Conservation (phyloP, 2,329 filamentous ascomycete genomes). For the Achaetomium macrosporum region DNA sequence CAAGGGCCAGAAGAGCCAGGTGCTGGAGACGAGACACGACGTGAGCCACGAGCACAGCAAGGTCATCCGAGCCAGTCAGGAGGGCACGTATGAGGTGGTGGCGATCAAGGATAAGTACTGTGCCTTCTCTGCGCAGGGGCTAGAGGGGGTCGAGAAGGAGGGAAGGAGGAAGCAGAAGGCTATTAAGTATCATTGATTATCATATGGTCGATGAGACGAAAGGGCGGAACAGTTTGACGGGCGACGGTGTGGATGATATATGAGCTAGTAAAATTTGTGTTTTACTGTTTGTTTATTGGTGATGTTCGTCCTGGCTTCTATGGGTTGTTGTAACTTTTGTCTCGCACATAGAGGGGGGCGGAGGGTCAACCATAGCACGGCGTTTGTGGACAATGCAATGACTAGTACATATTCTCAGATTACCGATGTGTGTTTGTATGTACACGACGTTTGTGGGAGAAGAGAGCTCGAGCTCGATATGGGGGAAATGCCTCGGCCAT, state of each 20-base stretch:
- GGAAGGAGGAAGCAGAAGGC: conserved; percentile 19
- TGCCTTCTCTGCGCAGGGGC: conserved; percentile 66
- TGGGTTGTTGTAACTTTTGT: conserved; percentile 1
- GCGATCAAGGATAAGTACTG: conserved; percentile 93
- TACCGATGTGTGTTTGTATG: no score
- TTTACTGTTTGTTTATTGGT: neutral
- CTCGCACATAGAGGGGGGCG: conserved; percentile 1
- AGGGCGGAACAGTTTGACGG: neutral
- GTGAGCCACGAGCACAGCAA: conserved; percentile 75
- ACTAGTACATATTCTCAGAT: neutral
- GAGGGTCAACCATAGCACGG: conserved; percentile 11
- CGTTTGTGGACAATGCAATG: conserved; percentile 9
- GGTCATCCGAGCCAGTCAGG: conserved; percentile 77
- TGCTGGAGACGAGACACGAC: conserved; percentile 89
- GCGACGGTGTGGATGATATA: neutral
- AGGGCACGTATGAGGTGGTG: conserved; percentile 96
- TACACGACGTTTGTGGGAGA: no score
- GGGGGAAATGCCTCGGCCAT: no score
- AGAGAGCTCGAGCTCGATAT: no score
- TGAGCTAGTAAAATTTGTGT: neutral
- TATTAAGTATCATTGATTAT: conserved; percentile 13
- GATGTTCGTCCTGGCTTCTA: neutral
- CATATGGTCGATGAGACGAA: neutral
- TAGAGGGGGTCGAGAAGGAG: conserved; percentile 10
- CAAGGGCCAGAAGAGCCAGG: conserved; percentile 68